These are phyloP conservation scores for Podaxis rugospora DNA, from an alignment of 768 basidiomycete species.

Conservation along the genomic window DNA sequence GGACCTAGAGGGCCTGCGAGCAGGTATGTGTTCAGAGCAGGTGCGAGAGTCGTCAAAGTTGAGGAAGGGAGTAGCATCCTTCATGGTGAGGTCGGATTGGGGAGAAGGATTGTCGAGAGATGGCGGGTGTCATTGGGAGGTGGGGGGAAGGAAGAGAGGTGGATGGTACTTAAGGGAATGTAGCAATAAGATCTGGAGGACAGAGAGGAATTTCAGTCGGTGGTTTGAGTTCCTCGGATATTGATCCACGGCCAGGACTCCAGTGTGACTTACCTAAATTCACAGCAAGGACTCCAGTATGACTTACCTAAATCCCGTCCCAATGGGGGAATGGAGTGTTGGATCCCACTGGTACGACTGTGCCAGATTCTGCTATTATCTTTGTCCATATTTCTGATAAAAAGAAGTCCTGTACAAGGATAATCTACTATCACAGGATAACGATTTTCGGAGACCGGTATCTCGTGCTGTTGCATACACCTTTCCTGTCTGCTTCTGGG, in stretches of 20 bases:
- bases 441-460: constrained; percentile 47
- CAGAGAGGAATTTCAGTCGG: not conserved
- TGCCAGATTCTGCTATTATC: constrained; percentile 7
- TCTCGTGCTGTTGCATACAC: constrained; percentile 76
- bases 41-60: constrained; percentile 32
- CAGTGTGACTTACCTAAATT: constrained; percentile 10
- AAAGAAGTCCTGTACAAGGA: not conserved
- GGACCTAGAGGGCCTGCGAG: no score
- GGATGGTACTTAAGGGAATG: constrained; percentile 21
- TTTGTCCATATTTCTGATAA: constrained; percentile 1
- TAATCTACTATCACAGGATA: constrained; percentile 24
- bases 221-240: not conserved
- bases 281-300: not conserved
- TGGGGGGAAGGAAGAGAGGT: constrained; percentile 18
- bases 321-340: constrained; percentile 11
- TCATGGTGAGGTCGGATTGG: constrained; percentile 22
- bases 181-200: not conserved
- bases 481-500: constrained; percentile 64
- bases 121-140: constrained; percentile 36
- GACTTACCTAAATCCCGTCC: constrained; percentile 11
- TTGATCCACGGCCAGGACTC: not conserved
- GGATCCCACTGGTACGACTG: constrained; percentile 16
- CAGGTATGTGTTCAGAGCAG: constrained; percentile 22
- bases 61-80: constrained; percentile 26
- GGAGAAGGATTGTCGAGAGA: constrained; percentile 30